Percentiles rank a stretch among this genome's conserved stretches.
These are phyloP conservation scores for Berberis vulgaris DNA, from an alignment of 164 flowering plant genomes.

Conservation along the genomic window DNA sequence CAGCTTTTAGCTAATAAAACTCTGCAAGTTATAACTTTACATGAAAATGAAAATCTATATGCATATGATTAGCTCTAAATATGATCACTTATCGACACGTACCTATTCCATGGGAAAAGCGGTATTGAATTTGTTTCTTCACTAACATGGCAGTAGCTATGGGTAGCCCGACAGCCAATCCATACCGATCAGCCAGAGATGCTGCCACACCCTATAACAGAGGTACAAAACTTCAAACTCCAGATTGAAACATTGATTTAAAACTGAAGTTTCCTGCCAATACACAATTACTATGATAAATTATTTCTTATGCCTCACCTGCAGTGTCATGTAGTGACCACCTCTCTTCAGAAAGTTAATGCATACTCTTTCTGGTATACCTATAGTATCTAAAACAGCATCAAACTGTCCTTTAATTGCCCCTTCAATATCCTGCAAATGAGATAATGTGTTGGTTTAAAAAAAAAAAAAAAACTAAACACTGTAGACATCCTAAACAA, in stretches of 20 bases:
- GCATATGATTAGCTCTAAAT: background rate
- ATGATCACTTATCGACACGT: constrained; percentile 3
- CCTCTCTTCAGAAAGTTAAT: constrained; percentile 64
- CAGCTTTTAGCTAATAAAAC: no score
- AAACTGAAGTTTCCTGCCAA: background rate
- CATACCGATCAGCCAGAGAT: constrained; percentile 73
- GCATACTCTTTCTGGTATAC: constrained; percentile 64
- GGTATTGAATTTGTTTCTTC: constrained; percentile 75
- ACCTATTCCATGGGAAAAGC: constrained; percentile 89
- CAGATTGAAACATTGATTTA: background rate
- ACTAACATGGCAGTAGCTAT: constrained; percentile 46
- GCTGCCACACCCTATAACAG: constrained; percentile 82
- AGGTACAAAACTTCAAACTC: constrained; percentile 2
- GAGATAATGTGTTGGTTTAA: background rate
- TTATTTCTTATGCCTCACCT: constrained; percentile 33
- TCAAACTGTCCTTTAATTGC: constrained; percentile 69
- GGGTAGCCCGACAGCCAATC: constrained; percentile 72
- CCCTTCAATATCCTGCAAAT: constrained; percentile 58
- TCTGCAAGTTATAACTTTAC: no score
- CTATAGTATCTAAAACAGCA: constrained; percentile 95
- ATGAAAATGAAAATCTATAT: no score
- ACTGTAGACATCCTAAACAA: background rate
- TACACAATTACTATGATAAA: background rate
- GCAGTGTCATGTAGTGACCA: constrained; percentile 96
- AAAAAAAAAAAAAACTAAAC: background rate